A percentile compares a stretch with the other conserved stretches of the same genome.
These are phyloP conservation scores for Diaporthe citriasiana DNA, from an alignment of 2,329 filamentous ascomycete genomes.

Conservation along the genomic window DNA sequence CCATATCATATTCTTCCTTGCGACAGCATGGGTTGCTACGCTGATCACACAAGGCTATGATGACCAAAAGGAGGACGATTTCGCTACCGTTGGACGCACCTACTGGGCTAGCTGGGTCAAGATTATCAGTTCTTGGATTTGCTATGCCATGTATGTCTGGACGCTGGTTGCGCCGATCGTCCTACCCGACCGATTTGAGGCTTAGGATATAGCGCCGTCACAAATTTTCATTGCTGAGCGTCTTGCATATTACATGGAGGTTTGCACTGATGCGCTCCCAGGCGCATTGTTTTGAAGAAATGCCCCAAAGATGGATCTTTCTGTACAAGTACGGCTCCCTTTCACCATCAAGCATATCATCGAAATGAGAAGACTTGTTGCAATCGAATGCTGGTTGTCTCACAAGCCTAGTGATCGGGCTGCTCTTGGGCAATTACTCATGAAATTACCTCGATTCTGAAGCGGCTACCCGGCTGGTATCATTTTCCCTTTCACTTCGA, in stretches of 20 bases:
- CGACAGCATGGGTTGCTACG: constrained; percentile 95
- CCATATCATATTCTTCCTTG: constrained; percentile 97
- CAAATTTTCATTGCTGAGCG: constrained; percentile 50
- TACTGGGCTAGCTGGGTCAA: constrained; percentile 99
- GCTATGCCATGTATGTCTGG: constrained; percentile 95
- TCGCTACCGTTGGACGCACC: constrained; percentile 92
- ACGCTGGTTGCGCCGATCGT: constrained; percentile 89
- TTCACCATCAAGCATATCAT: constrained; percentile 1
- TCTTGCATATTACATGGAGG: constrained; percentile 43
- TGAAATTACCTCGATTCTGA: constrained; percentile 25
- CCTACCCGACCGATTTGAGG: constrained; percentile 87
- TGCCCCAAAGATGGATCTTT: background rate
- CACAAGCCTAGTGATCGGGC: constrained; percentile 23
- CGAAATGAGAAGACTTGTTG: constrained; percentile 20
- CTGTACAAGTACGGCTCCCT: constrained; percentile 37
- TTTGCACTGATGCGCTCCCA: constrained; percentile 21
- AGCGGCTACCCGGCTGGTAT: constrained; percentile 24
- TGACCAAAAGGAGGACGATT: constrained; percentile 72
- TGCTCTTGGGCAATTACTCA: background rate
- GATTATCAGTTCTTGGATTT: constrained; percentile 97
- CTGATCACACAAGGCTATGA: constrained; percentile 83
- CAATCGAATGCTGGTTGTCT: constrained; percentile 29
- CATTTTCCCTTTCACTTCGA: background rate
- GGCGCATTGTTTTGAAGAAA: constrained; percentile 1
- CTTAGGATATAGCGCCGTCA: constrained; percentile 47